These are phyloP conservation scores for Rhizopogon rudus DNA, from an alignment of 768 basidiomycete species.

Conservation along the genomic window DNA sequence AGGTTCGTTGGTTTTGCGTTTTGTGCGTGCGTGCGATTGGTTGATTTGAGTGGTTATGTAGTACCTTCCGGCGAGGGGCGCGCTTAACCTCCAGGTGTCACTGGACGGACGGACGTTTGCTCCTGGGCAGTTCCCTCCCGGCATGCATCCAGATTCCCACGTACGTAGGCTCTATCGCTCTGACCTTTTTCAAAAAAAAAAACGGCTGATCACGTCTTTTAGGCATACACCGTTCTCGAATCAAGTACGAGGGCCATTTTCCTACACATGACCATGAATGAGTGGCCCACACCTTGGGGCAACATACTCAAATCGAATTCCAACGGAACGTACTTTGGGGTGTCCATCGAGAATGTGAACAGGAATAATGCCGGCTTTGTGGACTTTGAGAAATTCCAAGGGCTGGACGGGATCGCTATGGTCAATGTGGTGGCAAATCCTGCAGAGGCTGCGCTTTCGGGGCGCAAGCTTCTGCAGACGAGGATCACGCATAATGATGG, in stretches of 20 bases:
- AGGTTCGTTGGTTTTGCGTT: constrained; percentile 45
- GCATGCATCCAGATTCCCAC: constrained; percentile 85
- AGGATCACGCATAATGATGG: constrained; percentile 98
- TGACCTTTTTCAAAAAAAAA: not conserved
- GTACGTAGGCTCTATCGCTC: constrained; percentile 40
- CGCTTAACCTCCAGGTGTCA: constrained; percentile 87
- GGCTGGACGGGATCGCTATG: constrained; percentile 92
- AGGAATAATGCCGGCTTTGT: constrained; percentile 85
- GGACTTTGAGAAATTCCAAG: constrained; percentile 97
- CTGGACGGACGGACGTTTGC: constrained; percentile 86
- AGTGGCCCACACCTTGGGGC: constrained; percentile 75
- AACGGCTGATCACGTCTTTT: not conserved
- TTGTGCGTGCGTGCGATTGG: constrained; percentile 10
- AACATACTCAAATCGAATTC: constrained; percentile 94
- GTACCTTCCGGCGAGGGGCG: constrained; percentile 48
- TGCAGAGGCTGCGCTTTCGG: constrained; percentile 62
- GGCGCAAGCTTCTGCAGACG: constrained; percentile 72
- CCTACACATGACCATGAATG: constrained; percentile 92
- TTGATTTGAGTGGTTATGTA: constrained; percentile 17
- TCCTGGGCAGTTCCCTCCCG: constrained; percentile 83
- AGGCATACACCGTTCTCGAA: constrained; percentile 94
- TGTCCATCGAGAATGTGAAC: constrained; percentile 86
- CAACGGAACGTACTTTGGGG: constrained; percentile 94
- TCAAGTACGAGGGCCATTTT: constrained; percentile 92
- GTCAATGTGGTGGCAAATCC: constrained; percentile 88